Evolutionary conservation across 805 yeast species (phyloP).

Genomic region (Wickerhamomyces ciferrii): DNA sequence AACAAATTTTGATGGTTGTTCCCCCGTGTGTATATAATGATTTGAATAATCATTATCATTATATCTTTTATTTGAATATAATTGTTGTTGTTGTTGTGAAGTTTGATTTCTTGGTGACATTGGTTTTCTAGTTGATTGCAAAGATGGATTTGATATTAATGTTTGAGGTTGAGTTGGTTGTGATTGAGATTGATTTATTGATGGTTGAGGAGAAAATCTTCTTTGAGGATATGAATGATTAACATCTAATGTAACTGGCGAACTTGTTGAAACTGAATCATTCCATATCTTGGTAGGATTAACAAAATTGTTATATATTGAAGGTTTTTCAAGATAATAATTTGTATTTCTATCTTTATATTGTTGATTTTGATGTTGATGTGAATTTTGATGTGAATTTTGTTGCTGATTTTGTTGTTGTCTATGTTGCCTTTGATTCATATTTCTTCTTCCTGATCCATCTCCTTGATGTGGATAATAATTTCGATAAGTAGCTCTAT

Average conservation of each 20-base stretch:
- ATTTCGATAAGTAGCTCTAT: not conserved
- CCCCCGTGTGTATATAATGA: slow-evolving; percentile 57
- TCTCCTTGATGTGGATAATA: not conserved
- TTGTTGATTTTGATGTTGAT: not conserved
- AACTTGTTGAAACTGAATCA: not conserved
- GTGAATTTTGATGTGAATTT: not conserved
- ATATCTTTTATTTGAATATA: slow-evolving; percentile 14
- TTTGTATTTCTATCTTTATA: not conserved
- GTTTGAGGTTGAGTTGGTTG: not conserved
- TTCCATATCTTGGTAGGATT: not conserved
- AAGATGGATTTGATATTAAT: slow-evolving; percentile 19
- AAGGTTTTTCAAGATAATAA: not conserved
- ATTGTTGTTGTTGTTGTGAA: slow-evolving; percentile 5
- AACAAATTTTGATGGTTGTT: slow-evolving; percentile 57
- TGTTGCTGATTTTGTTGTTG: not conserved
- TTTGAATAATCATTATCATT: slow-evolving; percentile 72
- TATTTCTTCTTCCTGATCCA: not conserved
- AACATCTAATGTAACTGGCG: not conserved
- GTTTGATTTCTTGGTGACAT: slow-evolving; percentile 4
- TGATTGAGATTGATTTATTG: not conserved
- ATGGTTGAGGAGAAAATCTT: not conserved
- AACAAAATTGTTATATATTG: not conserved
- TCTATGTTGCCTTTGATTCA: not conserved
- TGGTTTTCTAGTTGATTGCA: slow-evolving; percentile 1
- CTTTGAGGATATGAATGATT: not conserved